Conservation (phyloP, 176 grass and related monocot genomes). For the Coix lacrymajobi region DNA sequence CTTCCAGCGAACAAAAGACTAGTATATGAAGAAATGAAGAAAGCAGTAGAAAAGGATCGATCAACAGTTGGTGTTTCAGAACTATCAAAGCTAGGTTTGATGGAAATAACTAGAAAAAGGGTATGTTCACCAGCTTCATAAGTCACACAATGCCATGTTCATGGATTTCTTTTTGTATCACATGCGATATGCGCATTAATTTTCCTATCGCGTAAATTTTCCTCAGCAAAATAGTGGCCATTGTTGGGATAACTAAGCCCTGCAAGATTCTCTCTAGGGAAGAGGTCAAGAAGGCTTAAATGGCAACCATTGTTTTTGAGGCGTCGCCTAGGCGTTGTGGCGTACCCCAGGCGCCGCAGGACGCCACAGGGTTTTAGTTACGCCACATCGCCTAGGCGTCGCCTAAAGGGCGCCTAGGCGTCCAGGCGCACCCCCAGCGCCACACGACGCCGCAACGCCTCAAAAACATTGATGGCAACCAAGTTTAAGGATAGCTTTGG, state of each 20-base stretch:
- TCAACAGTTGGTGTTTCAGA: conserved; percentile 87
- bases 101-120: conserved; percentile 98
- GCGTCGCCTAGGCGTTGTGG: too few relatives aligned
- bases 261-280: neutral
- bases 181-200: neutral
- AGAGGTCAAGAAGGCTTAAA: neutral
- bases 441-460: too few relatives aligned
- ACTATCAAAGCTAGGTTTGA: conserved; percentile 84
- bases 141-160: neutral
- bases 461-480: too few relatives aligned
- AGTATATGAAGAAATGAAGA: conserved; percentile 91
- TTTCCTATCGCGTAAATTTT: neutral
- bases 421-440: too few relatives aligned
- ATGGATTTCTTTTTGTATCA: neutral
- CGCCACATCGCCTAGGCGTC: too few relatives aligned
- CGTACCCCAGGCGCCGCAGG: too few relatives aligned
- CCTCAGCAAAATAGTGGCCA: neutral
- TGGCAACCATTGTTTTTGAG: too few relatives aligned
- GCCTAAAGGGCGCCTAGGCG: too few relatives aligned
- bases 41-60: conserved; percentile 77
- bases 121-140: conserved; percentile 31
- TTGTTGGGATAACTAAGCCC: neutral
- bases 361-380: too few relatives aligned
- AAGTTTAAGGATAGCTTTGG: neutral
- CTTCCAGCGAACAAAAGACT: conserved; percentile 72